Percentiles rank a stretch among this genome's conserved stretches.
Conservation (phyloP, 805 yeast genomes). For the Huiozyma naganishii region DNA sequence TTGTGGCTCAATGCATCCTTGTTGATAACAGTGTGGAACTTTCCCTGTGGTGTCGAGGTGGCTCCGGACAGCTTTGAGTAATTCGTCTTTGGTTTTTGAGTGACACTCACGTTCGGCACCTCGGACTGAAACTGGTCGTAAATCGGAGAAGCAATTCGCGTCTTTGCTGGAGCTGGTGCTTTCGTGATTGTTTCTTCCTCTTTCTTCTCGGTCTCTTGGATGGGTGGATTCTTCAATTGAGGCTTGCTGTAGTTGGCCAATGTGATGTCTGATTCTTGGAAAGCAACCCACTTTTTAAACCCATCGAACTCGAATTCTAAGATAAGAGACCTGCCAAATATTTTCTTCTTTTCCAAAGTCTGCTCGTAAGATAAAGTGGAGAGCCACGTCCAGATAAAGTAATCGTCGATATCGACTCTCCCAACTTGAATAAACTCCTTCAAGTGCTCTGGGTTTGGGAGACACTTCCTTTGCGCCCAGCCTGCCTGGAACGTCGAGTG, state of each 20-base stretch:
- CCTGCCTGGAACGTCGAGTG: conserved; percentile 33
- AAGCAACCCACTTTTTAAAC: conserved; percentile 66
- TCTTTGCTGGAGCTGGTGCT: conserved; percentile 2
- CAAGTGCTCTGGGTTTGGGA: conserved; percentile 13
- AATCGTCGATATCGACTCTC: conserved; percentile 70
- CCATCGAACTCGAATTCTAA: conserved; percentile 72
- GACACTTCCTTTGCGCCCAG: conserved; percentile 28
- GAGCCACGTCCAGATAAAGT: conserved; percentile 87
- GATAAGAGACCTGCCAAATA: conserved; percentile 74
- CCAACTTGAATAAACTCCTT: conserved; percentile 32
- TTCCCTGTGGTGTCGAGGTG: conserved; percentile 4
- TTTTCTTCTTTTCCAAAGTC: conserved; percentile 46
- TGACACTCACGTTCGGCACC: conserved; percentile 5
- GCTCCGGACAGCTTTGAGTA: background rate
- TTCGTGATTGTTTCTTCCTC: background rate
- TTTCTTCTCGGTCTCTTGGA: conserved; percentile 5
- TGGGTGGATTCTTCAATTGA: conserved; percentile 4
- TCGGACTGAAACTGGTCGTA: conserved; percentile 21
- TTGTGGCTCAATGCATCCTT: conserved; percentile 12
- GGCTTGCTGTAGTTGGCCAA: conserved; percentile 11
- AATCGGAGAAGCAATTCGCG: conserved; percentile 13
- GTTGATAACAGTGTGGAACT: conserved; percentile 20
- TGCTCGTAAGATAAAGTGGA: conserved; percentile 68
- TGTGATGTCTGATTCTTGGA: conserved; percentile 52
- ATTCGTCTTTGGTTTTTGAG: conserved; percentile 1